These are phyloP conservation scores for Phytophthora chlamydospora DNA, from an alignment of 352 stramenopile genomes.

Conservation along the genomic window DNA sequence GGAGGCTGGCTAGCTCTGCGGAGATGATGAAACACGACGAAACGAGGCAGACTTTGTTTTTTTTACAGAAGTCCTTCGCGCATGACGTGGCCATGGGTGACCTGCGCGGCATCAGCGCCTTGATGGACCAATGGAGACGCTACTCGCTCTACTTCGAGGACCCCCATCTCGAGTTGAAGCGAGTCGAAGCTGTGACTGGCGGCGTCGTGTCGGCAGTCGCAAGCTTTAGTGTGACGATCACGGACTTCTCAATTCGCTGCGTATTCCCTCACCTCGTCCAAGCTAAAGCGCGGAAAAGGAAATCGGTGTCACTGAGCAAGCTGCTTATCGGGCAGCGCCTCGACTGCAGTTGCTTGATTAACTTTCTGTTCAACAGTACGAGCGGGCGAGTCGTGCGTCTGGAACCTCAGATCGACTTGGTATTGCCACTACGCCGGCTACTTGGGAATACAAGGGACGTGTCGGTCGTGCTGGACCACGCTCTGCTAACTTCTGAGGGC, in stretches of 20 bases:
- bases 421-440: slow-evolving; percentile 13
- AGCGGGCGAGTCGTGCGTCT: slow-evolving; percentile 12
- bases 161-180: slow-evolving; percentile 11
- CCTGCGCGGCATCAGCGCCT: slow-evolving; percentile 11
- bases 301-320: slow-evolving; percentile 1
- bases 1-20: slow-evolving; percentile 10
- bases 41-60: slow-evolving; percentile 2
- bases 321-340: slow-evolving; percentile 14
- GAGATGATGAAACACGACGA: slow-evolving; percentile 19
- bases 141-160: slow-evolving; percentile 31
- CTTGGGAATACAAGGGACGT: slow-evolving; percentile 14
- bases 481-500: slow-evolving; percentile 13
- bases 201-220: slow-evolving; percentile 17
- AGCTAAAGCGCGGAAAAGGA: slow-evolving; percentile 1
- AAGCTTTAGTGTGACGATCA: slow-evolving; percentile 17
- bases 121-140: slow-evolving; percentile 28
- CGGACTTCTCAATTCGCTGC: slow-evolving; percentile 12
- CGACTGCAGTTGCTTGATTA: slow-evolving; percentile 16
- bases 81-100: slow-evolving; percentile 19
- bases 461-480: not conserved
- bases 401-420: slow-evolving; percentile 14
- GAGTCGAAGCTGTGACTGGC: slow-evolving; percentile 6
- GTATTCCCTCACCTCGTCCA: slow-evolving; percentile 13
- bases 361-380: slow-evolving; percentile 16
- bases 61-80: slow-evolving; percentile 16